These are phyloP conservation scores for Otatea glauca DNA, from an alignment of 176 grass and related monocot species.

Conservation along the genomic window DNA sequence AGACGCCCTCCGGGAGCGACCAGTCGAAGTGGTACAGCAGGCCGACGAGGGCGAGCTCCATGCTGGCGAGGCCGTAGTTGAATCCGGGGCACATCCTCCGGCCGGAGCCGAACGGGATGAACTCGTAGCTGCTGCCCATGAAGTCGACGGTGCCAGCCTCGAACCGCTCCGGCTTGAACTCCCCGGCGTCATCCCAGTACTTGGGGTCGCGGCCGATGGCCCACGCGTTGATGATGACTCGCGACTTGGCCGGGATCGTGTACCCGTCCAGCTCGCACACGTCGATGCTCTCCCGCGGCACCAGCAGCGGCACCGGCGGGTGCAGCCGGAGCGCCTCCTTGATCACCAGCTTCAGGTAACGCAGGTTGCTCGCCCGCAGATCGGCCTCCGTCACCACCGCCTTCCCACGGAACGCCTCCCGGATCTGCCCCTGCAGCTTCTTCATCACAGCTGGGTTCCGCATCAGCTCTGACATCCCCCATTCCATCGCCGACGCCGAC, in stretches of 20 bases:
- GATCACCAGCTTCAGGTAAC: conserved; percentile 72
- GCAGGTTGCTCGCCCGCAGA: conserved; percentile 41
- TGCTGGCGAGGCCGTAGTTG: conserved; percentile 56
- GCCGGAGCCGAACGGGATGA: conserved; percentile 43
- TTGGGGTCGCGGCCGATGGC: conserved; percentile 49
- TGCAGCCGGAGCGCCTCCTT: conserved; percentile 72
- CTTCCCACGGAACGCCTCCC: conserved; percentile 37
- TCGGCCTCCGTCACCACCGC: conserved; percentile 38
- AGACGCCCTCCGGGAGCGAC: conserved; percentile 43
- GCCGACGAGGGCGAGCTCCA: conserved; percentile 43
- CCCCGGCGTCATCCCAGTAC: conserved; percentile 55
- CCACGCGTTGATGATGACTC: conserved; percentile 45
- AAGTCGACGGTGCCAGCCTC: conserved; percentile 38
- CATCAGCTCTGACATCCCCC: conserved; percentile 83
- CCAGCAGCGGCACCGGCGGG: conserved; percentile 59
- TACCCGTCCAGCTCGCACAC: conserved; percentile 53
- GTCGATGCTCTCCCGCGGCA: conserved; percentile 52
- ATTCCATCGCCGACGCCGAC: conserved; percentile 53
- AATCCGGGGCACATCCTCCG: conserved; percentile 51
- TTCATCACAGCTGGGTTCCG: conserved; percentile 53
- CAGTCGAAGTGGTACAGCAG: conserved; percentile 57
- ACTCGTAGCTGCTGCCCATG: conserved; percentile 54
- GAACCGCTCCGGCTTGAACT: conserved; percentile 59
- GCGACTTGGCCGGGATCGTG: conserved; percentile 49
- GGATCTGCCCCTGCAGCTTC: conserved; percentile 64